Base-by-base conservation (phyloP, 2,329 filamentous ascomycete species). In the Talaromyces atroroseus region DNA sequence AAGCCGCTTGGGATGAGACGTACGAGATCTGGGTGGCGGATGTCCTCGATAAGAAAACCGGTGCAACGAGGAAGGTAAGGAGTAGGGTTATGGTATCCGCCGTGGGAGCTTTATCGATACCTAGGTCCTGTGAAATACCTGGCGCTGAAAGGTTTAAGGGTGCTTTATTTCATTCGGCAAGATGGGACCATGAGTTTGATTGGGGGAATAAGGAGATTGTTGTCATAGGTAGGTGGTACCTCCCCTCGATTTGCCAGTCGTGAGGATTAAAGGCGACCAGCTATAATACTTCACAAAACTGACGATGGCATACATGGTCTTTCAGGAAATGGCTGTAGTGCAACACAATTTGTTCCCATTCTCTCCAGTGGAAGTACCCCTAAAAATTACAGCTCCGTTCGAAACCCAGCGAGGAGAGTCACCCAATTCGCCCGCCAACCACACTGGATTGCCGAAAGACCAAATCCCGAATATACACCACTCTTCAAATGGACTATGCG, bases 381-480 rank as follows among this genome's bases (percentile, higher is more conserved):
- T 23, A 14, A 38, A 32, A 54, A 58, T 32, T 50, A 58, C 29
- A 38, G 29, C 40, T 46, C 23, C 5, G 14, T 16, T n/a, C 45
- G 51, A 2, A 62, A 62, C 12, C 66, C 71, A 4, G 75, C 71
- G 10, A 70, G 66, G 20, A 71, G 68, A 23, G 65, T 79, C 21
- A 75, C 72, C 0, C 78, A 81, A 49, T 80, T 81, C 60, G 73
- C 68, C n/a, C 74, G 77, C 8, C 78, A 80, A 64, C 67, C 78
- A 4, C 79, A 81, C 58, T 81, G 76, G 67, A 67, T 81, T 1
- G 68, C 73, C 2, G 74, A 77, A 49, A 70, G 77, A 11, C 69
- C 73, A 0, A 78, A 78, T 51, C 74, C 71, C 0, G 57, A 65
- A 48, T 79, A 79, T 59, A 68, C 71, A 0, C 18, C 64, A 0